phyloP scores from a whole-genome alignment of 129 eudicot genomes.

The Rutidosis leptorrhynchoides region DNA sequence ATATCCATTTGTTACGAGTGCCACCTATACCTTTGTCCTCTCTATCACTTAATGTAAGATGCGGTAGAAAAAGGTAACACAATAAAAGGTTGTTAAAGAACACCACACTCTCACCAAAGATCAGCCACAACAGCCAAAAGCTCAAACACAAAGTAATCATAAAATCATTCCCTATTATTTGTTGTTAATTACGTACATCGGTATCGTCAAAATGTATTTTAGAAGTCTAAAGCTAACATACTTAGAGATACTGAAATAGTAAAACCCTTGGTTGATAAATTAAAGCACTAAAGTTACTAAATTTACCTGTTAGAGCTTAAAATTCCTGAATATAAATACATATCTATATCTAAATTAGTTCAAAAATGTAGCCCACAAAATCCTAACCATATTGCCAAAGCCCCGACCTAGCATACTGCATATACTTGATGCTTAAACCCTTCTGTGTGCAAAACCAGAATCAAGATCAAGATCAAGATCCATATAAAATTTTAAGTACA shows the following conservation, averaged over 20 bases:
- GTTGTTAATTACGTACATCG: slow-evolving; percentile 7
- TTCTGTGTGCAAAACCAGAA: slow-evolving; percentile 7
- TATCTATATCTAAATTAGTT: slow-evolving; percentile 1
- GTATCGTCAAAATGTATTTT: slow-evolving; percentile 1
- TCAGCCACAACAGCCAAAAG: slow-evolving; percentile 10
- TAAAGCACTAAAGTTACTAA: neutral
- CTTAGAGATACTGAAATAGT: neutral
- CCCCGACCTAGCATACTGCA: slow-evolving; percentile 12
- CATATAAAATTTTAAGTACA: slow-evolving; percentile 16
- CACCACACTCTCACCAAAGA: slow-evolving; percentile 4
- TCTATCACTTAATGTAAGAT: neutral
- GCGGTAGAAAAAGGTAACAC: neutral
- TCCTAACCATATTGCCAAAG: neutral
- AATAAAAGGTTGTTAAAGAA: neutral
- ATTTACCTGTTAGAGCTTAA: neutral
- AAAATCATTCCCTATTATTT: slow-evolving; percentile 2
- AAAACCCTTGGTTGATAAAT: neutral
- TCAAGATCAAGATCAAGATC: slow-evolving; percentile 23
- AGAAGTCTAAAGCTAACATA: slow-evolving; percentile 3
- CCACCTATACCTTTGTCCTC: neutral
- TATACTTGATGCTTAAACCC: neutral
- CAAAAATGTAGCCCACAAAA: neutral
- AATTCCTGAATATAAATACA: neutral
- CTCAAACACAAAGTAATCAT: neutral
- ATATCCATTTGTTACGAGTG: neutral